A percentile compares a stretch with the other conserved stretches of the same genome.
Evolutionary conservation across 2,329 filamentous ascomycete species (phyloP).

Genomic region (Thielaviopsis populi): DNA sequence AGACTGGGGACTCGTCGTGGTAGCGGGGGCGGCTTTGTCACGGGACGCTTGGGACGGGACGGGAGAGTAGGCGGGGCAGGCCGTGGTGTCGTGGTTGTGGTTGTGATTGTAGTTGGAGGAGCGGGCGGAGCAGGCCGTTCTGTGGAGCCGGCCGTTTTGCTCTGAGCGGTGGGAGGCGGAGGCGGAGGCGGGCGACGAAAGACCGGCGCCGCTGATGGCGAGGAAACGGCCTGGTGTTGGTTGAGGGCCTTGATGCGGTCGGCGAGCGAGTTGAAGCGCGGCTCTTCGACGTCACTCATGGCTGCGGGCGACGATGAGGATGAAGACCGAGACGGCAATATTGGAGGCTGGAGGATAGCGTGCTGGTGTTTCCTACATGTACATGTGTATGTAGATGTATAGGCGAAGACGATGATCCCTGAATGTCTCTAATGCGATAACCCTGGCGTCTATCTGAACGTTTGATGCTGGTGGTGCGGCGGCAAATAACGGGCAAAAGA

Average conservation of each 20-base stretch:
- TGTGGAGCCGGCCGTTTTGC: neutral
- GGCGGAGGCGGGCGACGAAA: constrained; percentile 23
- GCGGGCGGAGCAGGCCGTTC: constrained; percentile 15
- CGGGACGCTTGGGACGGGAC: constrained; percentile 25
- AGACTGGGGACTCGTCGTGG: constrained; percentile 19
- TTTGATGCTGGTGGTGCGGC: too few species aligned
- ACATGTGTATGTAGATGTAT: neutral
- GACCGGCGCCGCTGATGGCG: neutral
- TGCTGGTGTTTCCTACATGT: neutral
- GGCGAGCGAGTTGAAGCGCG: constrained; percentile 43
- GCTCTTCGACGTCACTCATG: constrained; percentile 46
- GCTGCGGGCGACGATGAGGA: neutral
- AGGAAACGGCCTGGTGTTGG: constrained; percentile 40
- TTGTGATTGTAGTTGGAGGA: neutral
- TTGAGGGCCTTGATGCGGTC: constrained; percentile 52
- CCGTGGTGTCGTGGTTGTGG: constrained; percentile 19
- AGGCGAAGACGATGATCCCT: neutral
- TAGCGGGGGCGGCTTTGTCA: constrained; percentile 23
- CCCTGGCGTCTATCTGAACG: too few species aligned
- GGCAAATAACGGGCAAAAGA: neutral
- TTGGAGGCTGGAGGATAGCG: neutral
- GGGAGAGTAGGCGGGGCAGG: constrained; percentile 29
- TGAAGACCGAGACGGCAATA: neutral
- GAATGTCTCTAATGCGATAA: neutral
- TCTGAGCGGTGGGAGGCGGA: constrained; percentile 2